phyloP scores from a whole-genome alignment of 129 eudicot species.

The Chrysanthemum lavandulifolium region DNA sequence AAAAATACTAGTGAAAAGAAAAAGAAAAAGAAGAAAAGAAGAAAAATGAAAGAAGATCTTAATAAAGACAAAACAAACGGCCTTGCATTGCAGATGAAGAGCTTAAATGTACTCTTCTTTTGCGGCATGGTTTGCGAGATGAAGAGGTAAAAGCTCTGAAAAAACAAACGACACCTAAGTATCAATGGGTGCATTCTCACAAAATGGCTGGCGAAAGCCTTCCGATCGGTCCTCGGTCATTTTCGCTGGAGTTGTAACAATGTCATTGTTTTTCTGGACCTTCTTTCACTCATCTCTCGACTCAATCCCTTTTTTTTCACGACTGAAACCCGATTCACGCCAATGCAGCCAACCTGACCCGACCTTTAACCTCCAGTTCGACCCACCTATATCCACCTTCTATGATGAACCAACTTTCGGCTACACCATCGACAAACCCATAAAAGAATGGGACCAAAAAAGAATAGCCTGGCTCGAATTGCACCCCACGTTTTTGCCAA shows the following conservation, averaged over 20 bases:
- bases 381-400: background rate
- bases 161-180: no score
- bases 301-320: background rate
- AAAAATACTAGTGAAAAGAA: no score
- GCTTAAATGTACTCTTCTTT: no score
- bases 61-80: no score
- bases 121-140: no score
- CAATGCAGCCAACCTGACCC: background rate
- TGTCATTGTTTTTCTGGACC: slow-evolving; percentile 19
- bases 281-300: slow-evolving; percentile 21
- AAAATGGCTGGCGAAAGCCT: slow-evolving; percentile 33
- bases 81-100: no score
- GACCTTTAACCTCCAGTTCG: background rate
- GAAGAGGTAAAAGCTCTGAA: no score
- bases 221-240: slow-evolving; percentile 31
- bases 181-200: slow-evolving; percentile 2
- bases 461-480: background rate
- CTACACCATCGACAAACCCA: background rate
- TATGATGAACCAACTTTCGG: background rate
- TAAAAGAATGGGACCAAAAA: background rate
- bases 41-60: no score
- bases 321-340: no score
- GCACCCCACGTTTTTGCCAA: background rate
- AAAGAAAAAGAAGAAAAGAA: no score
- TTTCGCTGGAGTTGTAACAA: slow-evolving; percentile 37